These are phyloP conservation scores for Colletotrichum eremochloae DNA, from an alignment of 2,329 filamentous ascomycete genomes.

Conservation along the genomic window DNA sequence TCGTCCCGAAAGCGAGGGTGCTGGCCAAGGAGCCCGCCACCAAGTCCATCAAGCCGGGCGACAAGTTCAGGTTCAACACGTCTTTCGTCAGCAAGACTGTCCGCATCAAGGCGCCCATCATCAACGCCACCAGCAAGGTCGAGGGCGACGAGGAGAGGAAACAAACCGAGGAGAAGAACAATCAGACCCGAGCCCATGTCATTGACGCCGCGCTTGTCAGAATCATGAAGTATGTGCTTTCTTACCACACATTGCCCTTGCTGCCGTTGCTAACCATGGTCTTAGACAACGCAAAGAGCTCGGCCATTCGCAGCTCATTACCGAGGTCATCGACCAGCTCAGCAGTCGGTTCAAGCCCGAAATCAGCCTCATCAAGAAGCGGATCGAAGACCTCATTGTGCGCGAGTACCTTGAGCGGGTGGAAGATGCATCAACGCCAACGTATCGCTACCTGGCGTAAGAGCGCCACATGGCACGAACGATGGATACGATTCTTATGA, in stretches of 20 bases:
- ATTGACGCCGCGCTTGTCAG: slow-evolving; percentile 83
- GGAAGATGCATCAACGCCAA: slow-evolving; percentile 73
- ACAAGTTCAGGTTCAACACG: slow-evolving; percentile 86
- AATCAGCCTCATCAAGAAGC: slow-evolving; percentile 81
- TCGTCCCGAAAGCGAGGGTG: slow-evolving; percentile 86
- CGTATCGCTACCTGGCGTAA: slow-evolving; percentile 80
- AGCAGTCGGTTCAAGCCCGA: slow-evolving; percentile 80
- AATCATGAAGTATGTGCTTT: slow-evolving; percentile 83
- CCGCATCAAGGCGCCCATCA: slow-evolving; percentile 90
- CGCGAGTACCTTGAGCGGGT: slow-evolving; percentile 84
- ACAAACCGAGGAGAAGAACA: slow-evolving; percentile 81
- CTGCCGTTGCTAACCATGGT: slow-evolving; percentile 47
- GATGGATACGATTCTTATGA: slow-evolving; percentile 21
- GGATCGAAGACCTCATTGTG: slow-evolving; percentile 82
- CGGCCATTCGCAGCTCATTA: slow-evolving; percentile 76
- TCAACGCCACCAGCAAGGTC: slow-evolving; percentile 85
- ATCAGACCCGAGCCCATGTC: slow-evolving; percentile 77
- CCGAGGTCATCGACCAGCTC: slow-evolving; percentile 79
- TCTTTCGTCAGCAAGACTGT: slow-evolving; percentile 85
- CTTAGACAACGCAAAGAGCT: slow-evolving; percentile 79
- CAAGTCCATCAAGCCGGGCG: slow-evolving; percentile 81
- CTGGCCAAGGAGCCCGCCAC: slow-evolving; percentile 84
- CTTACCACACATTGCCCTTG: background rate
- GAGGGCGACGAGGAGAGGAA: slow-evolving; percentile 79
- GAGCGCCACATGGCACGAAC: background rate